Percentiles rank a stretch among this genome's conserved stretches.
Evolutionary conservation across 352 stramenopile genomes (phyloP).

Genomic region (Lagenidium sp.): DNA sequence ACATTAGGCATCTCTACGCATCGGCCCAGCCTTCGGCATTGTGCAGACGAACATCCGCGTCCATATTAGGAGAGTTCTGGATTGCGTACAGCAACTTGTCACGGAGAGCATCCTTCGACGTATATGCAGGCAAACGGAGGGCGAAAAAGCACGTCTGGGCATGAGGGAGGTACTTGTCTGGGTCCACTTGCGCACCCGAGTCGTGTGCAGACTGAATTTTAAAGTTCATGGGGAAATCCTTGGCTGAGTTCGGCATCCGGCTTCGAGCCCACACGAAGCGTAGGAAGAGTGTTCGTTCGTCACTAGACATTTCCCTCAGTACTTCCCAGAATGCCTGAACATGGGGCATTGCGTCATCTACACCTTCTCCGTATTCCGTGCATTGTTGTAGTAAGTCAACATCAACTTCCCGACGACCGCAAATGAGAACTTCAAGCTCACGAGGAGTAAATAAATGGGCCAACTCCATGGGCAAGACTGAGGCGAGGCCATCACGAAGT

Average conservation of each 20-base stretch:
- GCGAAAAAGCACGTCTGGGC: slow-evolving; percentile 99
- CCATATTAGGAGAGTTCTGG: slow-evolving; percentile 95
- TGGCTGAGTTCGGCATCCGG: slow-evolving; percentile 94
- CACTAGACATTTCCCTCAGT: slow-evolving; percentile 92
- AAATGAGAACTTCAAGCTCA: slow-evolving; percentile 95
- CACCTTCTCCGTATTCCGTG: slow-evolving; percentile 95
- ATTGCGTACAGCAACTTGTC: slow-evolving; percentile 90
- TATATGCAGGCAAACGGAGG: slow-evolving; percentile 94
- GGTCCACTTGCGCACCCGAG: slow-evolving; percentile 54
- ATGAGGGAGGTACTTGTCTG: slow-evolving; percentile 92
- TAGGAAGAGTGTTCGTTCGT: slow-evolving; percentile 94
- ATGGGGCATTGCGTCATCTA: slow-evolving; percentile 85
- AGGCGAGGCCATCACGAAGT: slow-evolving; percentile 81
- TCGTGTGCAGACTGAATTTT: slow-evolving; percentile 86
- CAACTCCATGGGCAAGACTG: slow-evolving; percentile 95
- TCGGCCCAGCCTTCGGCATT: slow-evolving; percentile 89
- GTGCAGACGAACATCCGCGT: slow-evolving; percentile 85
- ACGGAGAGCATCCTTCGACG: slow-evolving; percentile 79
- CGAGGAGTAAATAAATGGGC: slow-evolving; percentile 93
- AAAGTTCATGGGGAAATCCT: slow-evolving; percentile 96
- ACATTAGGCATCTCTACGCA: slow-evolving; percentile 24
- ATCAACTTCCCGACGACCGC: slow-evolving; percentile 94
- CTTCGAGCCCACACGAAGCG: slow-evolving; percentile 98
- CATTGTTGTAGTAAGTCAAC: slow-evolving; percentile 93
- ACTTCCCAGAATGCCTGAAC: slow-evolving; percentile 96